Conservation (phyloP, 2,329 filamentous ascomycete species). For the Xylariaceae sp. region DNA sequence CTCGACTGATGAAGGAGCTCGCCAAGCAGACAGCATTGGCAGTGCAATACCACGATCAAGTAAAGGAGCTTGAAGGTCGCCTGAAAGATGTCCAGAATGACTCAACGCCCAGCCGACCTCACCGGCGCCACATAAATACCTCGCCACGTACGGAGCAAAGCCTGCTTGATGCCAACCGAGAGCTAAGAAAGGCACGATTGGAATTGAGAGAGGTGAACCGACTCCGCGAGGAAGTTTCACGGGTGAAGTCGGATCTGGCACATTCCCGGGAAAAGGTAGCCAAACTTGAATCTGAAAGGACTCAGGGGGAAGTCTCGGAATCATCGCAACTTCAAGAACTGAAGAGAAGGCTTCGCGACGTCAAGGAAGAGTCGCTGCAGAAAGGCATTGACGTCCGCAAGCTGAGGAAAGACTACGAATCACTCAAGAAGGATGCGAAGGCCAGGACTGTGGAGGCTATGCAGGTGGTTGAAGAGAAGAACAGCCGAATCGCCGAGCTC, state of each 20-base stretch:
- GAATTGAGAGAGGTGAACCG: constrained; percentile 45
- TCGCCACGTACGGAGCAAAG: constrained; percentile 45
- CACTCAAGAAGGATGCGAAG: constrained; percentile 46
- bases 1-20: constrained; percentile 44
- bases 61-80: constrained; percentile 49
- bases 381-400: constrained; percentile 44
- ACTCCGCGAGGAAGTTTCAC: constrained; percentile 45
- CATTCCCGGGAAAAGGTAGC: constrained; percentile 36
- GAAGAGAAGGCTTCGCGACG: constrained; percentile 34
- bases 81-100: constrained; percentile 35
- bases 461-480: constrained; percentile 47
- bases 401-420: constrained; percentile 45
- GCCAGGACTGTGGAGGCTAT: constrained; percentile 47
- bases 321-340: constrained; percentile 30
- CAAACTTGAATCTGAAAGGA: constrained; percentile 30
- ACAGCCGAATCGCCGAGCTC: constrained; percentile 48
- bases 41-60: constrained; percentile 49
- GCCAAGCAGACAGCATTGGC: constrained; percentile 50
- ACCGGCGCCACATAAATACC: constrained; percentile 30
- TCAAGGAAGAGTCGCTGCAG: constrained; percentile 34
- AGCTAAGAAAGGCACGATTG: constrained; percentile 45
- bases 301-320: constrained; percentile 15
- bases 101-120: constrained; percentile 22
- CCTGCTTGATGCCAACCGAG: constrained; percentile 44
- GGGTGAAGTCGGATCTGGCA: constrained; percentile 42